A percentile compares a stretch with the other conserved stretches of the same genome.
Evolutionary conservation across 345 rosid species (phyloP).

Genomic region (Erysimum cheiranthoides): DNA sequence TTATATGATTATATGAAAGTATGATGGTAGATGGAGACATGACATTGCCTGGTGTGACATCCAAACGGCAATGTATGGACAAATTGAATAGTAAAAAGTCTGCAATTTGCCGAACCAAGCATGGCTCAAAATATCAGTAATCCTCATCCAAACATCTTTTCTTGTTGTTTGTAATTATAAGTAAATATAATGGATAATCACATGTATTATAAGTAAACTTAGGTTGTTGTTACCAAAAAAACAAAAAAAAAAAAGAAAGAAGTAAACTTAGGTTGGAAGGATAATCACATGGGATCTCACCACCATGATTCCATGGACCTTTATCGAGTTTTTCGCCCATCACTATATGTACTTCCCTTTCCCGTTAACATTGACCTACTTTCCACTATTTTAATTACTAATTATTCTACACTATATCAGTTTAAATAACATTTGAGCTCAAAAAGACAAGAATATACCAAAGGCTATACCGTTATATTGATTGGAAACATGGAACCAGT

Average conservation of each 20-base stretch:
- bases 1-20: conserved; percentile 32
- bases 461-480: neutral
- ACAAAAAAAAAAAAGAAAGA: too few species aligned
- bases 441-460: neutral
- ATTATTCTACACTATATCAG: neutral
- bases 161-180: neutral
- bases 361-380: conserved; percentile 31
- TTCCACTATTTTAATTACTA: conserved; percentile 32
- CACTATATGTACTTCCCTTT: conserved; percentile 23
- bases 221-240: too few species aligned
- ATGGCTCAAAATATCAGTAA: conserved; percentile 18
- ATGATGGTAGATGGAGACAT: conserved; percentile 39
- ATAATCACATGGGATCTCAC: conserved; percentile 42
- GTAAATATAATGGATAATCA: too few species aligned
- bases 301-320: conserved; percentile 33
- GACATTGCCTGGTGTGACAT: conserved; percentile 42
- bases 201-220: too few species aligned
- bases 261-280: conserved; percentile 30
- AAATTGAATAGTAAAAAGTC: conserved; percentile 30
- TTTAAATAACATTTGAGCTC: neutral
- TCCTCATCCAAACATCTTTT: neutral
- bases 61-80: conserved; percentile 29
- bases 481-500: neutral
- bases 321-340: conserved; percentile 39
- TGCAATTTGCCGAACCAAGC: conserved; percentile 35